These are phyloP conservation scores for Flaveria linearis DNA, from an alignment of 129 eudicot genomes.

Conservation along the genomic window DNA sequence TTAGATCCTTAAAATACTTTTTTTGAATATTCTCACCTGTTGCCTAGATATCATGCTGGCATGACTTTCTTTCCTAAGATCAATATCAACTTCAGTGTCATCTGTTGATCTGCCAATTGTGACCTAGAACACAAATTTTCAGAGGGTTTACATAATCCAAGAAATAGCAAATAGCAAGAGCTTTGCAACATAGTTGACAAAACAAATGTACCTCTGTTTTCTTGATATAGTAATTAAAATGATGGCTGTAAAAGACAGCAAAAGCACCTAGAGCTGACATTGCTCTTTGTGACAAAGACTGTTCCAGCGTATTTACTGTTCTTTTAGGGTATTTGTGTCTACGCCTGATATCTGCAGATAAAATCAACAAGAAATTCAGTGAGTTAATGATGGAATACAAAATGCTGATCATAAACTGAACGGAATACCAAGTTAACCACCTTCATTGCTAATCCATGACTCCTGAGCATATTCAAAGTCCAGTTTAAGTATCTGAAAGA, in stretches of 20 bases:
- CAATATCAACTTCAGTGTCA: constrained; percentile 80
- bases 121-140: constrained; percentile 46
- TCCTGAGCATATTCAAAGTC: constrained; percentile 68
- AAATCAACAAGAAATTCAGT: constrained; percentile 8
- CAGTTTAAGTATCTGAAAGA: constrained; percentile 77
- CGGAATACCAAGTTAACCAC: constrained; percentile 36
- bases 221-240: constrained; percentile 59
- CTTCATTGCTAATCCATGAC: constrained; percentile 44
- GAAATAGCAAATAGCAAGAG: background rate
- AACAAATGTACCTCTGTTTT: constrained; percentile 65
- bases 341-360: constrained; percentile 50
- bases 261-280: constrained; percentile 75
- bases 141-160: background rate
- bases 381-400: background rate
- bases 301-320: constrained; percentile 71
- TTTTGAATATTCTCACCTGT: constrained; percentile 52
- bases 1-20: background rate
- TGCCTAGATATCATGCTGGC: constrained; percentile 91
- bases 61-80: constrained; percentile 80
- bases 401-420: background rate
- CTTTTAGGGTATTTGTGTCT: constrained; percentile 53
- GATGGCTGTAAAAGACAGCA: constrained; percentile 82
- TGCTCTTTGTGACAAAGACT: constrained; percentile 65
- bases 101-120: constrained; percentile 86
- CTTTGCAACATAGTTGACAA: background rate